These are phyloP conservation scores for Pyrrhoderma lamaoense DNA, from an alignment of 1,284 basidiomycete genomes.

Conservation along the genomic window DNA sequence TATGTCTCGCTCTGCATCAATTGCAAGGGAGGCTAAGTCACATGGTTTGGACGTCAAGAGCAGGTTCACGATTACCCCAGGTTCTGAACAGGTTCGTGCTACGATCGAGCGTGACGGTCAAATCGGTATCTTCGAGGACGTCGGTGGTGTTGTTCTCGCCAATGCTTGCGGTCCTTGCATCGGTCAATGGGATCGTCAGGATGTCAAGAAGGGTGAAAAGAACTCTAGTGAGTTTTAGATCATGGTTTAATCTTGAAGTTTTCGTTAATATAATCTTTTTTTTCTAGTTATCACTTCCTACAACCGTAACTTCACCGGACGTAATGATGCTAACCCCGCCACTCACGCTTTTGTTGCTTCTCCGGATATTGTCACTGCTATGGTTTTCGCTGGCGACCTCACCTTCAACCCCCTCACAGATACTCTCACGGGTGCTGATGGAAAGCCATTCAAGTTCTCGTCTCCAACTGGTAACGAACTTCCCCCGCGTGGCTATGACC, in stretches of 20 bases:
- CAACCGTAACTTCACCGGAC: slow-evolving; percentile 99
- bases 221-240: slow-evolving; percentile 72
- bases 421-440: slow-evolving; percentile 81
- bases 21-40: slow-evolving; percentile 80
- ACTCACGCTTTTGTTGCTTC: slow-evolving; percentile 99
- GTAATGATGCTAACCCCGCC: slow-evolving; percentile 98
- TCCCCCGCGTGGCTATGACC: slow-evolving; percentile 91
- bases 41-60: slow-evolving; percentile 90
- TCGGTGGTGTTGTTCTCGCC: slow-evolving; percentile 91
- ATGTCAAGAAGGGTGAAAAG: slow-evolving; percentile 93
- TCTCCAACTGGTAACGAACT: slow-evolving; percentile 88
- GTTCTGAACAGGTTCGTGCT: slow-evolving; percentile 96
- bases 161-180: slow-evolving; percentile 99
- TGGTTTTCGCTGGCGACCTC: slow-evolving; percentile 91
- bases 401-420: slow-evolving; percentile 98
- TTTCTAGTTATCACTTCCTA: slow-evolving; percentile 89
- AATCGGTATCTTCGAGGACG: slow-evolving; percentile 80
- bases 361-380: slow-evolving; percentile 95
- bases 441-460: slow-evolving; percentile 97
- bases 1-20: slow-evolving; percentile 96
- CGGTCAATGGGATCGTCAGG: slow-evolving; percentile 97
- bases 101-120: slow-evolving; percentile 96
- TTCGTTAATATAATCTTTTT: slow-evolving; percentile 1
- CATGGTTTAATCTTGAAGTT: slow-evolving; percentile 15
- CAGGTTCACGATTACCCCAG: slow-evolving; percentile 96